A percentile compares a stretch with the other conserved stretches of the same genome.
Evolutionary conservation across 352 stramenopile species (phyloP).

Genomic region (Pythium rhizo-oryzae): DNA sequence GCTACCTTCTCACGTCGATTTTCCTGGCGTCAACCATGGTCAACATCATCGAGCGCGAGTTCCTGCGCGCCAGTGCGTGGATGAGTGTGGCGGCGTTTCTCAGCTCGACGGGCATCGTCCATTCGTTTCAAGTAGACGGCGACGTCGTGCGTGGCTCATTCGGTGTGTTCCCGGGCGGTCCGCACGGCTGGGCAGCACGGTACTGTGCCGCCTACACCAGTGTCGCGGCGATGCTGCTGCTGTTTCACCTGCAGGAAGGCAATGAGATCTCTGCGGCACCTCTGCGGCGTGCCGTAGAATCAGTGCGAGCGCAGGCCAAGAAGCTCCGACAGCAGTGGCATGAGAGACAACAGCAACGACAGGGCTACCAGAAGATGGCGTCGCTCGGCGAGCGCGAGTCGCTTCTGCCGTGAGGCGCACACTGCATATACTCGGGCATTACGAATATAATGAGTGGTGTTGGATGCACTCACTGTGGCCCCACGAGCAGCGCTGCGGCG

Average conservation of each 20-base stretch:
- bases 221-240: conserved; percentile 29
- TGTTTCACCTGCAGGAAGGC: conserved; percentile 37
- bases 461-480: background rate
- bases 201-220: conserved; percentile 25
- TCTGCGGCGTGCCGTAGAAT: conserved; percentile 2
- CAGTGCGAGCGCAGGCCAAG: background rate
- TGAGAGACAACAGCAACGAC: background rate
- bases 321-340: background rate
- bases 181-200: conserved; percentile 23
- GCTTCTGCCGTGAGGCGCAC: background rate
- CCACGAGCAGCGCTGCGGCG: conserved; percentile 3
- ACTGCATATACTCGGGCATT: too few relatives aligned
- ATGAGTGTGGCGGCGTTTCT: conserved; percentile 36
- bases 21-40: conserved; percentile 49
- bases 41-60: conserved; percentile 54
- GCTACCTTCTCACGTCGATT: conserved; percentile 49
- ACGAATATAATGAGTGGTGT: too few relatives aligned
- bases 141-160: conserved; percentile 32
- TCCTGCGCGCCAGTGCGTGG: conserved; percentile 40
- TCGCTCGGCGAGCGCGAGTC: conserved; percentile 4
- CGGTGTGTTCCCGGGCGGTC: conserved; percentile 32
- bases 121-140: conserved; percentile 44
- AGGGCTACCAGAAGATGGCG: too few relatives aligned
- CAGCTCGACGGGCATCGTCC: conserved; percentile 37
- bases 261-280: conserved; percentile 25